A percentile compares a stretch with the other conserved stretches of the same genome.
Evolutionary conservation across 345 rosid genomes (phyloP).

Genomic region (Aquilaria malaccensis): DNA sequence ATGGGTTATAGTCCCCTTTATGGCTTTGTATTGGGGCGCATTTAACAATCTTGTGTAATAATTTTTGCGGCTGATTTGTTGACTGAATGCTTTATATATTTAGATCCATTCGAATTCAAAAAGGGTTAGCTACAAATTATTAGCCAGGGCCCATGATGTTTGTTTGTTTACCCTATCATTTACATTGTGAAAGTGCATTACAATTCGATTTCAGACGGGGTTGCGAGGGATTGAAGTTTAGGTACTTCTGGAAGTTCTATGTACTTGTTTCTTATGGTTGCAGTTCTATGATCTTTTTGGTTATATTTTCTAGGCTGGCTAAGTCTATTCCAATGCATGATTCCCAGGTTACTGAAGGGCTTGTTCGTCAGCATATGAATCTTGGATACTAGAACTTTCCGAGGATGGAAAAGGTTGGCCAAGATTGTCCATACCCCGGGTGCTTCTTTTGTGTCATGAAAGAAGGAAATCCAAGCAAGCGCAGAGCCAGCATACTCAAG

Average conservation of each 20-base stretch:
- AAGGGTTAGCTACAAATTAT: slow-evolving; percentile 4
- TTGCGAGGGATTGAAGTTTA: neutral
- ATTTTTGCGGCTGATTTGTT: no score
- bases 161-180: neutral
- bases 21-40: no score
- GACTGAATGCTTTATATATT: neutral
- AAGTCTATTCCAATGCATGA: neutral
- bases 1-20: no score
- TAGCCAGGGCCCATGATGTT: slow-evolving; percentile 2
- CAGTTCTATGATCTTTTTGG: no score
- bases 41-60: no score
- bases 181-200: neutral
- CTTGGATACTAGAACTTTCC: slow-evolving; percentile 6
- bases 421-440: slow-evolving; percentile 97
- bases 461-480: slow-evolving; percentile 96
- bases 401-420: slow-evolving; percentile 70
- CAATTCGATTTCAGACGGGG: no score
- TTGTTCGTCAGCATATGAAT: slow-evolving; percentile 10
- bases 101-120: slow-evolving; percentile 29
- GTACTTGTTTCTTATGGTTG: neutral
- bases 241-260: neutral
- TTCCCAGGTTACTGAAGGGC: slow-evolving; percentile 3
- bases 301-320: no score
- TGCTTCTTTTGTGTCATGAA: slow-evolving; percentile 99
- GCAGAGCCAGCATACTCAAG: slow-evolving; percentile 82